Base-by-base conservation (phyloP, 208 protist genomes). In the Borovskyia barvae region DNA sequence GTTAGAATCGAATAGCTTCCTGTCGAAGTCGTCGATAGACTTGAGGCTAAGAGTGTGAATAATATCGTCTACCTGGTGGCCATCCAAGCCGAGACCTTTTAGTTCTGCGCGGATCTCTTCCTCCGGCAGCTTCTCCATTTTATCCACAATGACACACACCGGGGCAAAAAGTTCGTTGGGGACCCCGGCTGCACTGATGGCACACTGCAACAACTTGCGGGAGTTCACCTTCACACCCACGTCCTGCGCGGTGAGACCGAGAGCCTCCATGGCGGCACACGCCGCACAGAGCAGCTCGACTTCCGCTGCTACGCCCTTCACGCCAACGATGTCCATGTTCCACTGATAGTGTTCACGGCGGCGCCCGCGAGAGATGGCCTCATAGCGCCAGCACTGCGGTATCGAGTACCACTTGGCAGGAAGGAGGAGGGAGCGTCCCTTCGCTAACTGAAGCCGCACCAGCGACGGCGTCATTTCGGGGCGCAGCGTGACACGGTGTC, bases 281-380 rank as follows among this genome's bases (percentile, higher is more conserved):
- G 85, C 77, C 5, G 94, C 92, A 22, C 86, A 87, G 32, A 98
- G 70, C 35, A 98, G 75, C 82, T 98, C 94, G 46, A 94, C 93
- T 78, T 98, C 93, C n/a, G 89, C 94, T 2, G 79, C 72, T 9
- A 97, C 75, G 26, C 71, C 56, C 56, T 80, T 84, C 51, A 97
- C 94, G 41, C 96, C 96, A 51, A 97, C 75, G 55, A 98, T 97
- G 66, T 98, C 96, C 93, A 97, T 97, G 69, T 98, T 98, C 93
- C 94, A 98, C 76, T 98, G 96, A 72, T 96, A 98, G 78, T 98
- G 96, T 72, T 98, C 96, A 28, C 96, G 82, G 29, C 93, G 85
- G 28, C 96, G 90, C 22, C 94, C 96, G 37, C 93, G 89, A 37
- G 95, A 97, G 62, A 96, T 95, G 48, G 91, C 75, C 81, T 98